phyloP scores from a whole-genome alignment of 2,329 filamentous ascomycete species.

The Zelopaecilomyces penicillatus region DNA sequence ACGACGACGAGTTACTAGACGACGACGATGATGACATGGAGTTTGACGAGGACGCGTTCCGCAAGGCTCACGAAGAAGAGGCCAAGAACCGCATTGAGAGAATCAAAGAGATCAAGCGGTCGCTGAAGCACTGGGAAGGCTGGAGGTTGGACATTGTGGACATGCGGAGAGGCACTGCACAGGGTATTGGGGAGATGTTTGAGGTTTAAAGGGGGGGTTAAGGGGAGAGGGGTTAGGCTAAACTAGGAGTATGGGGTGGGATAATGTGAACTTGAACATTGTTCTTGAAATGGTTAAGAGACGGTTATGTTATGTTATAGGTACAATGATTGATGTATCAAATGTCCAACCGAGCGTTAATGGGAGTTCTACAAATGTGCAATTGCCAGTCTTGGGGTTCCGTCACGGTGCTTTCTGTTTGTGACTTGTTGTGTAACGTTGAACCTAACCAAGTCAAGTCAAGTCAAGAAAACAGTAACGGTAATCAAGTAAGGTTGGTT shows the following conservation, averaged over 20 bases:
- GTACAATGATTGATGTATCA: not conserved
- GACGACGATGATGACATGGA: constrained; percentile 53
- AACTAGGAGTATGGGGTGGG: not conserved
- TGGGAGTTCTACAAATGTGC: too few relatives aligned
- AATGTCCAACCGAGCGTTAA: not conserved
- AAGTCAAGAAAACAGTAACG: too few relatives aligned
- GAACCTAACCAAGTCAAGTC: too few relatives aligned
- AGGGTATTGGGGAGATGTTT: constrained; percentile 56
- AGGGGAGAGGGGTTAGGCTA: not conserved
- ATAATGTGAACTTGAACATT: not conserved
- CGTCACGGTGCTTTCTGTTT: too few relatives aligned
- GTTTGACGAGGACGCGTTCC: constrained; percentile 60
- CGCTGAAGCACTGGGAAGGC: constrained; percentile 58
- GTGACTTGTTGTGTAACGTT: too few relatives aligned
- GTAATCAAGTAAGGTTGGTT: too few relatives aligned
- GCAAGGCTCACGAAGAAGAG: constrained; percentile 54
- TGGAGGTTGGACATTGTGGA: constrained; percentile 60
- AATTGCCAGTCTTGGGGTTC: too few relatives aligned
- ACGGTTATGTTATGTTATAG: not conserved
- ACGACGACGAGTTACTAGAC: constrained; percentile 44
- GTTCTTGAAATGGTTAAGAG: not conserved
- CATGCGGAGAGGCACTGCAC: constrained; percentile 45
- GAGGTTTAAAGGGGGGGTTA: constrained; percentile 38
- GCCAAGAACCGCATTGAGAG: constrained; percentile 50
- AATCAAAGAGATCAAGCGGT: constrained; percentile 56